Conservation (phyloP, 345 rosid species). For the Salix brachista region DNA sequence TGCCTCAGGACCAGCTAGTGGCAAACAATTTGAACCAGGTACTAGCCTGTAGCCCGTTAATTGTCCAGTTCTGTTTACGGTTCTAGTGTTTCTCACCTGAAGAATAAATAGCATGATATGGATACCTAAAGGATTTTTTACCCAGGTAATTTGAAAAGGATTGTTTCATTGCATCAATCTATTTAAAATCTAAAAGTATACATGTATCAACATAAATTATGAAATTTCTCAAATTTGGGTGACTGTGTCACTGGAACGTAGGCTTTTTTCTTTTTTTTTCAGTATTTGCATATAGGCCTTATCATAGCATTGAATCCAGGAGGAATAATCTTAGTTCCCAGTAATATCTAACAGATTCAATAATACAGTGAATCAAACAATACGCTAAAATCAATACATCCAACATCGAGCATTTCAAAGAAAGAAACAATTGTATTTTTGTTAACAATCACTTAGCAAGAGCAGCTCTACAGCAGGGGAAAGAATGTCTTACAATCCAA, state of each 20-base stretch:
- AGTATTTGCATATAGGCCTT: neutral
- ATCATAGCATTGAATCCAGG: neutral
- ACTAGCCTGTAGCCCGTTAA: constrained; percentile 79
- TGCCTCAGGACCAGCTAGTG: constrained; percentile 80
- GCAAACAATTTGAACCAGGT: constrained; percentile 87
- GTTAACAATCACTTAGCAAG: neutral
- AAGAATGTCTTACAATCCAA: constrained; percentile 68
- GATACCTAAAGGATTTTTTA: neutral
- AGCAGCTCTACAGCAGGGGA: neutral
- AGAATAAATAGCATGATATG: neutral
- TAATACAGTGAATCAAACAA: neutral
- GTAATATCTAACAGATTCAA: neutral
- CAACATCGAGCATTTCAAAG: neutral
- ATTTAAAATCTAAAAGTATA: neutral
- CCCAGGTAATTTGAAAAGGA: too few relatives aligned
- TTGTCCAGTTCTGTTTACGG: constrained; percentile 84
- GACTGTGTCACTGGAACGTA: neutral
- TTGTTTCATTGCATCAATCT: too few relatives aligned
- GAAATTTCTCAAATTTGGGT: neutral
- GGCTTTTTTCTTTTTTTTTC: neutral
- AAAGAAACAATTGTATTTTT: neutral
- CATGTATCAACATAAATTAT: neutral
- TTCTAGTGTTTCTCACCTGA: constrained; percentile 86
- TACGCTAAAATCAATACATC: neutral
- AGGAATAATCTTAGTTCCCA: neutral